Conservation (phyloP, 352 stramenopile species). For the Phytopythium helicoides region DNA sequence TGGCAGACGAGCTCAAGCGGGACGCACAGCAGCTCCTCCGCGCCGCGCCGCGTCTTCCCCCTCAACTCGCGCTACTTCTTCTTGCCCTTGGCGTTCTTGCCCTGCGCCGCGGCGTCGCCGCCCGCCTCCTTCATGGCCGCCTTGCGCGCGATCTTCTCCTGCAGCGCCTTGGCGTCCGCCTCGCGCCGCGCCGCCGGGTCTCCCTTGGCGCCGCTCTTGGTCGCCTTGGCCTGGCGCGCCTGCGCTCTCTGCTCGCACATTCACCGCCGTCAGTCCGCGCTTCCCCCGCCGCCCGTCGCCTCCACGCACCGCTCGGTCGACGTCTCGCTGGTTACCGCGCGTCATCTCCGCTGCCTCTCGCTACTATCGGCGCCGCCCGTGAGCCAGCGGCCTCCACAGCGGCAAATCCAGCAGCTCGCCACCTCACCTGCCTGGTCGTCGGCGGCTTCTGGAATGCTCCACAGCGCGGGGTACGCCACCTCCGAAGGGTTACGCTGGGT, state of each 20-base stretch:
- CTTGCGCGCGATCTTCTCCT: conserved; percentile 82
- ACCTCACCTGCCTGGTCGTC: no score
- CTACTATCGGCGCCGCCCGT: neutral
- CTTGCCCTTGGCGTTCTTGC: conserved; percentile 26
- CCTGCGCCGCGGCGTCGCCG: conserved; percentile 16
- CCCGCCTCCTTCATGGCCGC: conserved; percentile 58
- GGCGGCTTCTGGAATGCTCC: no score
- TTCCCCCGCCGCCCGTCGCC: no score
- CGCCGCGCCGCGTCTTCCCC: neutral
- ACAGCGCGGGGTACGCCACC: no score
- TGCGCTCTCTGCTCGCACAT: conserved; percentile 53
- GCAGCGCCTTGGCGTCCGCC: conserved; percentile 71
- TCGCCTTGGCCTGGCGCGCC: conserved; percentile 53
- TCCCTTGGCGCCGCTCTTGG: conserved; percentile 37
- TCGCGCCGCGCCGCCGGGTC: conserved; percentile 64
- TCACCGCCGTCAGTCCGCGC: neutral
- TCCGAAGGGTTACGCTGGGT: no score
- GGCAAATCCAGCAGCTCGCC: no score
- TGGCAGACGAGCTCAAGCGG: no score
- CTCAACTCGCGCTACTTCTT: conserved; percentile 29
- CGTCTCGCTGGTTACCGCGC: conserved; percentile 80
- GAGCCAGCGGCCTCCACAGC: no score
- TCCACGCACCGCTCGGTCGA: conserved; percentile 67
- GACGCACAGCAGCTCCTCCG: no score
- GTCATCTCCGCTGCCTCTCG: conserved; percentile 32